Base-by-base conservation (phyloP, 2,329 filamentous ascomycete species). In the Sphaerulina vaccinii region DNA sequence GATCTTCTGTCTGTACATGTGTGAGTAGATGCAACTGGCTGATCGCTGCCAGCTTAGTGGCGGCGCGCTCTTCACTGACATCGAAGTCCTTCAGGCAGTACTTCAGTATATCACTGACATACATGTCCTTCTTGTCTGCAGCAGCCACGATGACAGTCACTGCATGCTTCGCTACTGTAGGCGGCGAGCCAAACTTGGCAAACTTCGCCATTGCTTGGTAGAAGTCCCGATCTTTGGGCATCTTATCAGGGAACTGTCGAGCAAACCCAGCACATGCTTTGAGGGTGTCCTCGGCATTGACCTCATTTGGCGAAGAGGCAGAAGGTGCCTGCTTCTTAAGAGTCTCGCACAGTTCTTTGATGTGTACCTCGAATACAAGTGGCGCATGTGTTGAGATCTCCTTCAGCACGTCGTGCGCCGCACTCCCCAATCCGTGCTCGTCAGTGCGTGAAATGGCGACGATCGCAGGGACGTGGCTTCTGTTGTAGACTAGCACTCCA, bases 181-280 rank as follows among this genome's bases (percentile, higher is more conserved):
- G 81, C 2, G 91, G 92, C 19, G 81, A 81, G 18, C 92, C 92
- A 64, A 88, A 87, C 16, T 92, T 78, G 1, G 91, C 88, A 69
- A 93, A 97, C 62, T 82, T 86, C 55, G 86, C 83, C 68, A 99
- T 79, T 1, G 90, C 86, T 64, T 93, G 84, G 24, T 84, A 78
- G 62, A 97, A 92, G 59, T 87, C 88, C 50, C 86, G 83, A 56
- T 95, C 88, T 53, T 83, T 81, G 1, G 88, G 88, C 47, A 99
- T 82, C 54, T 97, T 91, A 9, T 84, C 79, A 0, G 92, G 85
- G 61, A 95, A 92, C 62, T 86, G 90, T 64, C 86, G 86, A 1
- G 91, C 88, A 68, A 96, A 99, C 1, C 88, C 90, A 8, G 92
- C 88, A 68, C 93, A 96, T 2, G 95, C 92, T 68, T 95, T 96